Conservation (phyloP, 108 stramenopile genomes). For the Nitzschia sp. region DNA sequence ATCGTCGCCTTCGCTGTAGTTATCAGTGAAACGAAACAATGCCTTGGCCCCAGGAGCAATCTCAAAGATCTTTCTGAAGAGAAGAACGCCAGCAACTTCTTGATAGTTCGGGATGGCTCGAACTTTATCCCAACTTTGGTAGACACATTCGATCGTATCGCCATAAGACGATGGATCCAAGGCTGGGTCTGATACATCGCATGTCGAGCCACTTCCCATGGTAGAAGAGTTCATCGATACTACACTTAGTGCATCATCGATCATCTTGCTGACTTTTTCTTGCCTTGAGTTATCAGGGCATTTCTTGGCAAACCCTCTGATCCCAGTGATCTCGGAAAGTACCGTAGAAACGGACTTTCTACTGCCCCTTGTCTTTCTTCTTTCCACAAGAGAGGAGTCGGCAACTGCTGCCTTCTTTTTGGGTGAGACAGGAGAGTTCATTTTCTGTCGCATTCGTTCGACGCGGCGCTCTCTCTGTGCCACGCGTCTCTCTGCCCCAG, state of each 20-base stretch:
- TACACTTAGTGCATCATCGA: conserved; percentile 2
- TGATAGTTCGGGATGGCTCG: conserved; percentile 32
- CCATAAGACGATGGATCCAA: neutral
- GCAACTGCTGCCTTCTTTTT: neutral
- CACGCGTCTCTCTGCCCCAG: conserved; percentile 1
- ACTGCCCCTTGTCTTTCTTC: neutral
- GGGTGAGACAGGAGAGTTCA: neutral
- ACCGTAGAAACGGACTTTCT: neutral
- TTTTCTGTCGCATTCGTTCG: neutral
- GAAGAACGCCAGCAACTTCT: conserved; percentile 34
- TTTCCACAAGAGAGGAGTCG: neutral
- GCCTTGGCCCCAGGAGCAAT: conserved; percentile 22
- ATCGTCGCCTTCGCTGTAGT: conserved; percentile 9
- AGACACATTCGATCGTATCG: conserved; percentile 14
- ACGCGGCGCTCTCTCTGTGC: neutral
- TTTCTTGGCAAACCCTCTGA: neutral
- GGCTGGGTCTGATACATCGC: neutral
- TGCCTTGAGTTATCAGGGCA: neutral
- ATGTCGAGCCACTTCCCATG: neutral
- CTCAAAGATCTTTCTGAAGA: conserved; percentile 42
- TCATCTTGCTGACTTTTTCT: neutral
- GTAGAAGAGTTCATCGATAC: neutral
- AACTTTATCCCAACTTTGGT: conserved; percentile 22
- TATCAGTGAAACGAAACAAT: conserved; percentile 14
- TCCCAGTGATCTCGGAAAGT: neutral